Evolutionary conservation across 2,329 filamentous ascomycete species (phyloP).

Genomic region (Parascedosporium putredinis): DNA sequence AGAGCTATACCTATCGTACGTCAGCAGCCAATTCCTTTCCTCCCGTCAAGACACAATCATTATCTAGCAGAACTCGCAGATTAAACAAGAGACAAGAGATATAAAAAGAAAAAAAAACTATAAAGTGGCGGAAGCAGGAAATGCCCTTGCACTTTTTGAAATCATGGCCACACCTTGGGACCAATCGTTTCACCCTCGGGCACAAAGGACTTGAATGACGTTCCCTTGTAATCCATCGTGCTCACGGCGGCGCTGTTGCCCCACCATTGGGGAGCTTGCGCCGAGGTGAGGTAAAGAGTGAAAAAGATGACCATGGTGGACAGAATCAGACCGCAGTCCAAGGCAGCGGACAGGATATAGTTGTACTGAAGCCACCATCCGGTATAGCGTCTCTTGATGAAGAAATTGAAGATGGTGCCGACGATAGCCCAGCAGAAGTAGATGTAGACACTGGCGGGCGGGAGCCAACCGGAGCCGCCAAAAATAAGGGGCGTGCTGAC

Average conservation of each 20-base stretch:
- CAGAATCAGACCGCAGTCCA: slow-evolving; percentile 58
- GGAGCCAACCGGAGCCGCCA: slow-evolving; percentile 51
- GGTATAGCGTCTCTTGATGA: slow-evolving; percentile 51
- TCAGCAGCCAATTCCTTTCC: no score
- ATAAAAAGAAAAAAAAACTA: neutral
- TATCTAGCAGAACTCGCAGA: no score
- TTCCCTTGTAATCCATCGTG: slow-evolving; percentile 34
- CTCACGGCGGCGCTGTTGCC: slow-evolving; percentile 39
- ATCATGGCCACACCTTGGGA: slow-evolving; percentile 31
- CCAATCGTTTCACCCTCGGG: slow-evolving; percentile 39
- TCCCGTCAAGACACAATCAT: no score
- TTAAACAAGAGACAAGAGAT: no score
- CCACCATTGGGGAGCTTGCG: slow-evolving; percentile 49
- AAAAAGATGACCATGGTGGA: slow-evolving; percentile 62
- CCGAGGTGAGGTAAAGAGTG: slow-evolving; percentile 49
- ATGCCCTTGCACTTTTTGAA: no score
- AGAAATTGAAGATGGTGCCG: slow-evolving; percentile 59
- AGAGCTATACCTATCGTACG: no score
- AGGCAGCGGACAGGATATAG: slow-evolving; percentile 61
- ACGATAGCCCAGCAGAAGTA: slow-evolving; percentile 62
- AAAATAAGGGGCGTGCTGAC: slow-evolving; percentile 60
- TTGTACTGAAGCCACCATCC: slow-evolving; percentile 75
- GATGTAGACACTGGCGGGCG: slow-evolving; percentile 60
- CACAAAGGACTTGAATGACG: slow-evolving; percentile 32
- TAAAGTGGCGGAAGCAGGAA: neutral